A percentile compares a stretch with the other conserved stretches of the same genome.
Evolutionary conservation across 331 rosid genomes (phyloP).

Genomic region (Ulmus americana): DNA sequence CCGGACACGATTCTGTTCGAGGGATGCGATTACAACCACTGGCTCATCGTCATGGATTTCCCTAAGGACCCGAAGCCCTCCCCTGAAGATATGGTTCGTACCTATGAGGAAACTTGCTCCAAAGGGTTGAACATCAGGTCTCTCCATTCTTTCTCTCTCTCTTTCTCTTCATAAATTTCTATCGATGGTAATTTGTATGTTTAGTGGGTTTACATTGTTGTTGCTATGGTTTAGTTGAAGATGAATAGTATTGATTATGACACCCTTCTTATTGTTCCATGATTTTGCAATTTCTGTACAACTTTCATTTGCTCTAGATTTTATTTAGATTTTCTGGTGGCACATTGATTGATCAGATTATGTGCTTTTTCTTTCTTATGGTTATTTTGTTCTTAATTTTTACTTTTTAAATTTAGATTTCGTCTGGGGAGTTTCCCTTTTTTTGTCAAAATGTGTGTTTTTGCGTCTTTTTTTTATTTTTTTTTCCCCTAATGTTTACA

Average conservation of each 20-base stretch:
- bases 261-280: neutral
- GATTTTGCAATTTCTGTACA: neutral
- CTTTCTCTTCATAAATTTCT: neutral
- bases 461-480: neutral
- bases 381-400: neutral
- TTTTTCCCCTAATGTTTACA: neutral
- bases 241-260: neutral
- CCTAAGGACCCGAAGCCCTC: conserved; percentile 47
- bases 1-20: conserved; percentile 77
- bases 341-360: neutral
- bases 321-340: neutral
- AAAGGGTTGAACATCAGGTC: conserved; percentile 80
- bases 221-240: neutral
- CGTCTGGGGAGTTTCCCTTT: neutral
- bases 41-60: conserved; percentile 81
- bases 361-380: neutral
- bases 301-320: neutral
- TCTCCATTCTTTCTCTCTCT: neutral
- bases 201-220: neutral
- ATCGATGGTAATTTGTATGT: neutral
- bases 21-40: conserved; percentile 94
- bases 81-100: conserved; percentile 57
- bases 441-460: neutral
- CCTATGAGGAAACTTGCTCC: conserved; percentile 77
- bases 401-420: neutral